A percentile compares a stretch with the other conserved stretches of the same genome.
Evolutionary conservation across 2,329 filamentous ascomycete genomes (phyloP).

Genomic region (Monosporascus sp.): DNA sequence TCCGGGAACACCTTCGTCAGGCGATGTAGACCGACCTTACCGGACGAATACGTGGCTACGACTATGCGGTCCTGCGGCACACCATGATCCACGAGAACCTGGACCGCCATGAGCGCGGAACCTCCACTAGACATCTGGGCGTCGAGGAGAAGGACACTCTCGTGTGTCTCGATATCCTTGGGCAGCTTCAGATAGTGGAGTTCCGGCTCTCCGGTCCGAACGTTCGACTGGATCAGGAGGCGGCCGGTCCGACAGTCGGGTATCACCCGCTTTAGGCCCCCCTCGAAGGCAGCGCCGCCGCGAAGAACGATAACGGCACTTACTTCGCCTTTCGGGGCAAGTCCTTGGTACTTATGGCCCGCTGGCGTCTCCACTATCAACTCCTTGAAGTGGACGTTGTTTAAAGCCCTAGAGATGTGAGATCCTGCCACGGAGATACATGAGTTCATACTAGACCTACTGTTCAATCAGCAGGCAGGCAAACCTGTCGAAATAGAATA

Average conservation of each 20-base stretch:
- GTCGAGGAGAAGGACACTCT: constrained; percentile 81
- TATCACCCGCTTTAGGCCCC: constrained; percentile 81
- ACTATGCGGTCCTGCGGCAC: constrained; percentile 81
- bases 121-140: constrained; percentile 93
- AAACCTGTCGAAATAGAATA: constrained; percentile 94
- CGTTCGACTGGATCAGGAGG: constrained; percentile 84
- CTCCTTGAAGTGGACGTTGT: constrained; percentile 66
- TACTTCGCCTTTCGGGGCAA: constrained; percentile 65
- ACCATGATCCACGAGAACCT: constrained; percentile 91
- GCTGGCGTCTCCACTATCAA: constrained; percentile 65
- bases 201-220: constrained; percentile 82
- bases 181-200: constrained; percentile 84
- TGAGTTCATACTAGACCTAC: constrained; percentile 33
- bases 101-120: constrained; percentile 83
- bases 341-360: constrained; percentile 63
- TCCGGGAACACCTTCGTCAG: constrained; percentile 84
- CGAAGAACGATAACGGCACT: constrained; percentile 86
- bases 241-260: constrained; percentile 89
- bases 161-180: constrained; percentile 65
- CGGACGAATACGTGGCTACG: constrained; percentile 88
- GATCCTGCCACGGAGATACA: background rate
- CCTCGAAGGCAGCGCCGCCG: constrained; percentile 83
- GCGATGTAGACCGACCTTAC: constrained; percentile 75
- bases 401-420: constrained; percentile 56
- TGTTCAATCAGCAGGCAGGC: constrained; percentile 79